Percentiles rank a stretch among this genome's conserved stretches.
Conservation (phyloP, 2,329 filamentous ascomycete genomes). For the Neonectria punicea region DNA sequence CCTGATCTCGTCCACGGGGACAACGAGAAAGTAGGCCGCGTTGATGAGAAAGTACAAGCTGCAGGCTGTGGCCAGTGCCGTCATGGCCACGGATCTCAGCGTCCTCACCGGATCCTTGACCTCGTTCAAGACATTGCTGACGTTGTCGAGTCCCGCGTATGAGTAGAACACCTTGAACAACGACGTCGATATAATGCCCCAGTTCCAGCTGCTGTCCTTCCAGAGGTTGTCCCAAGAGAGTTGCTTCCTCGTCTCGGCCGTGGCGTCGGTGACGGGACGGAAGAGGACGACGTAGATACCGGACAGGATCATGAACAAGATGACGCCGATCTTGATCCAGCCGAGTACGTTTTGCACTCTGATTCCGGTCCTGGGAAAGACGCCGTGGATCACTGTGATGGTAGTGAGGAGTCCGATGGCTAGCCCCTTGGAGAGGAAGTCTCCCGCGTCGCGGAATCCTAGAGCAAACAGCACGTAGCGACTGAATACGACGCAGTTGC, state of each 20-base stretch:
- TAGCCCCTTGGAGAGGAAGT: slow-evolving; percentile 63
- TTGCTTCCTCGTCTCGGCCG: slow-evolving; percentile 13
- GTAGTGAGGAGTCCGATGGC: slow-evolving; percentile 66
- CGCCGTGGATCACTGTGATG: slow-evolving; percentile 69
- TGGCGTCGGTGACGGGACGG: slow-evolving; percentile 41
- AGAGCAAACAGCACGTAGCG: slow-evolving; percentile 72
- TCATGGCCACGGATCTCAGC: slow-evolving; percentile 68
- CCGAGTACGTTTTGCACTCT: slow-evolving; percentile 70
- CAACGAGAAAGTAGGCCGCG: slow-evolving; percentile 69
- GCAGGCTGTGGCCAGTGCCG: slow-evolving; percentile 70
- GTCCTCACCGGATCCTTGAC: slow-evolving; percentile 75
- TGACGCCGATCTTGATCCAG: slow-evolving; percentile 70
- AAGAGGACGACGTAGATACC: slow-evolving; percentile 68
- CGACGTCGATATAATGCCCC: slow-evolving; percentile 73
- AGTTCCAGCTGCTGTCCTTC: slow-evolving; percentile 75
- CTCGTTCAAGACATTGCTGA: slow-evolving; percentile 78
- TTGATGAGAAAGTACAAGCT: slow-evolving; percentile 75
- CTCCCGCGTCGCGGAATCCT: slow-evolving; percentile 60
- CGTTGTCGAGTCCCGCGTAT: slow-evolving; percentile 73
- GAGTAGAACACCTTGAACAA: slow-evolving; percentile 77
- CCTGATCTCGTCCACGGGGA: slow-evolving; percentile 74
- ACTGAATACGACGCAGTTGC: slow-evolving; percentile 76
- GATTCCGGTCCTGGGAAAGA: slow-evolving; percentile 67
- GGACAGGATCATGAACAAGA: slow-evolving; percentile 70
- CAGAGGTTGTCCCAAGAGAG: slow-evolving; percentile 65